Evolutionary conservation across 306 rosid genomes (phyloP), one percentile per base, ranked within the genome.

Genomic region (Argentina anserina): DNA sequence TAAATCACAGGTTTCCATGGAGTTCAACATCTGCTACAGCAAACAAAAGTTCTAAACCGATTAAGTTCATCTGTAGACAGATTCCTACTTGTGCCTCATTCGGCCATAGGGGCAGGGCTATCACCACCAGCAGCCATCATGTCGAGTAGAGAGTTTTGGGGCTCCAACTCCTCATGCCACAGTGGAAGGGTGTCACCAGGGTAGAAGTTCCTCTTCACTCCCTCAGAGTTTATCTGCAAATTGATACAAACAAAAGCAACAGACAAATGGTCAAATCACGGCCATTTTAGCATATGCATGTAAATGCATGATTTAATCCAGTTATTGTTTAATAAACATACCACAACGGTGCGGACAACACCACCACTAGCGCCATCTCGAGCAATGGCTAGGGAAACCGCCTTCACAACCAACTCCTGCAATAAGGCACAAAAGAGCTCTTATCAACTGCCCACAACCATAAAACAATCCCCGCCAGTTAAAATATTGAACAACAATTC

Each of bases 311-410:
- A n/a, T n/a, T 33, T 20, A 14, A 34, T 46, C 4, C 3, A 39
- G 46, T 4, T 6, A 47, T 21, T 10, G 40, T 6, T 47, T 21
- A 15, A 41, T 34, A 67, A 43, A 69, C 97, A 86, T 83, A 95
- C 99, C 58, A 81, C 85, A 55, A 91, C 97, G 1, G 99, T 95
- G 47, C 99, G 96, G 65, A 95, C 97, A 49, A 95, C 99, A 21
- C 99, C 99, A 7, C 99, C 99, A 84, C 99, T 95, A 13, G 99
- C 99, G 39, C 99, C 99, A 46, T 95, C 99, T 43, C 97, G 90
- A 13, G 97, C 99, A 78, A 95, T 91, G 62, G 99, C 97, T 9
- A 95, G 96, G 17, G 99, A 95, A 64, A 95, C 99, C 25, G 97
- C 99, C 86, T 91, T 95, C 25, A 83, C 85, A 3, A 91, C 99